A percentile compares a stretch with the other conserved stretches of the same genome.
Evolutionary conservation across 306 rosid genomes (phyloP).

Genomic region (Cicer arietinum): DNA sequence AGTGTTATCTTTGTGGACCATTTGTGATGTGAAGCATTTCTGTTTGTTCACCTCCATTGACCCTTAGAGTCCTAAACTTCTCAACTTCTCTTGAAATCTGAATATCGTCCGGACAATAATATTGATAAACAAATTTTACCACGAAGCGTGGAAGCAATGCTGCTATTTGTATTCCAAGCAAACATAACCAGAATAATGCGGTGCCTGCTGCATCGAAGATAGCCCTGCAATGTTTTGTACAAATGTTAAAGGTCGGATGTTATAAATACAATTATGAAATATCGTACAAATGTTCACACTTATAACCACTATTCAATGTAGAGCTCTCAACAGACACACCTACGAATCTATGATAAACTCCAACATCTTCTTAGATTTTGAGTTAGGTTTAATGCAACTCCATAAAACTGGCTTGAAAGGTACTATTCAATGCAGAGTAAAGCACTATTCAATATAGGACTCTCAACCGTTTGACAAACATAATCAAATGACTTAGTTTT

Average conservation of each 20-base stretch:
- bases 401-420: neutral
- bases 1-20: constrained; percentile 50
- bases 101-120: constrained; percentile 70
- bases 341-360: neutral
- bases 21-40: constrained; percentile 70
- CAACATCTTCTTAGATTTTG: neutral
- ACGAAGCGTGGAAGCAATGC: constrained; percentile 72
- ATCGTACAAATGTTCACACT: neutral
- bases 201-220: constrained; percentile 53
- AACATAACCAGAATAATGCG: constrained; percentile 72
- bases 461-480: neutral
- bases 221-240: constrained; percentile 66
- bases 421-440: neutral
- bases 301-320: neutral
- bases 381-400: neutral
- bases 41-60: constrained; percentile 59
- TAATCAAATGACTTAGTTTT: neutral
- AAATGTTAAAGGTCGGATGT: constrained; percentile 34
- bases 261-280: neutral
- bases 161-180: constrained; percentile 59
- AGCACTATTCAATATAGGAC: neutral
- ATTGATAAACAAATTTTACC: constrained; percentile 66
- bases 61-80: constrained; percentile 55
- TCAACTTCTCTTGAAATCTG: constrained; percentile 85
- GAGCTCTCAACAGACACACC: neutral